Base-by-base conservation (phyloP, 1,139 yeast species). In the Sugiyamaella novakii region DNA sequence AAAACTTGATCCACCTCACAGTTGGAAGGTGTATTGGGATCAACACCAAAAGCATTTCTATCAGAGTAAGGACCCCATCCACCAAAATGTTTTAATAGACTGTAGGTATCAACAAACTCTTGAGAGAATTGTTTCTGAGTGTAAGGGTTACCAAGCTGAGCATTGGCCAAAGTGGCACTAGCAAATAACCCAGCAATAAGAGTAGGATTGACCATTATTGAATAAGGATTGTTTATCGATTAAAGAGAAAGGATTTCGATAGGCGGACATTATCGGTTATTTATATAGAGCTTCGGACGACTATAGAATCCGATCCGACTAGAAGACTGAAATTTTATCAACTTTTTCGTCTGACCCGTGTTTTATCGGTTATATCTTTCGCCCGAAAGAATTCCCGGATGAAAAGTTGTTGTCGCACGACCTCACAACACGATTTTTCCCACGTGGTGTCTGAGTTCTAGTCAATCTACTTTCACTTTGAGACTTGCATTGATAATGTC, bases 1-100 rank as follows among this genome's bases (percentile, higher is more conserved):
- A 81, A 82, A 12, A 83, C 87, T 63, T 83, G 89, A 53, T 80
- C 81, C 41, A 83, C 72, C 11, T 69, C 63, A 61, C 87, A 79
- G 41, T 73, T 72, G 3, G 63, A 70, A 7, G 89, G 88, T 1
- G 69, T 59, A 24, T 67, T 70, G 4, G 69, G 61, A 44, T 64
- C 61, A 39, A 77, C 66, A 5, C 80, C 81, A 50, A 60, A 72
- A 10, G 76, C 76, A 7, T 69, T 64, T 21, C 70, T 68, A 41
- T 67, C 61, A 27, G 70, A 61, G 53, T 67, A 76, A 3, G 81
- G 80, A 1, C 76, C 79, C 45, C 67, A 64, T 15, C 77, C 76
- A 8, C 76, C 79, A 12, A 72, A 57, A 52, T 62, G 68, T 53
- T 67, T 61, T 36, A 69, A 54, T 12, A 60, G 33, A 47, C 65